Conservation (phyloP, 2,329 filamentous ascomycete genomes). For the Reticulascus tulasneorum region DNA sequence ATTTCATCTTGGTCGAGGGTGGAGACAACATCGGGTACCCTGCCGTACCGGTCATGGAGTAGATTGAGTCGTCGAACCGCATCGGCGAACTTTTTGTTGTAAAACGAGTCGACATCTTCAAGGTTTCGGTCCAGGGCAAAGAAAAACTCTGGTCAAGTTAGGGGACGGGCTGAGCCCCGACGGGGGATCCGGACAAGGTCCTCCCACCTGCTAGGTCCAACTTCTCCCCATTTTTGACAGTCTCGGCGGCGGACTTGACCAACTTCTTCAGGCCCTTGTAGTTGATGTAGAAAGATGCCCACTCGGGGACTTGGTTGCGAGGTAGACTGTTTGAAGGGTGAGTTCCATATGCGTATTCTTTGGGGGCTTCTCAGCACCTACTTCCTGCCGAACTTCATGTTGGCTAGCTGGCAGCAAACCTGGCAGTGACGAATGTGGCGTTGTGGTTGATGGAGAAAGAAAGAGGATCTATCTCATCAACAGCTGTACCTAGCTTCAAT, state of each 20-base stretch:
- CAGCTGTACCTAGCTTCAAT: too few relatives aligned
- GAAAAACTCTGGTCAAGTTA: constrained; percentile 75
- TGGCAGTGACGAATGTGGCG: constrained; percentile 6
- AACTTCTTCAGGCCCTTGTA: constrained; percentile 94
- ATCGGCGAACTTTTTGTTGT: constrained; percentile 92
- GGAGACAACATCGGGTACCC: constrained; percentile 63
- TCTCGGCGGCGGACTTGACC: constrained; percentile 73
- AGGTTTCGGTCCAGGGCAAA: constrained; percentile 94
- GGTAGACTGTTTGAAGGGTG: constrained; percentile 51
- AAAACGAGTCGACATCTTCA: constrained; percentile 94
- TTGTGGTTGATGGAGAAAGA: too few relatives aligned
- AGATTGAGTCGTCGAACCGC: constrained; percentile 79
- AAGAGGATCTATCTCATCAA: too few relatives aligned
- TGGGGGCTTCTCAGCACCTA: constrained; percentile 28
- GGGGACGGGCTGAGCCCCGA: constrained; percentile 27
- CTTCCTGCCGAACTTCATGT: constrained; percentile 63
- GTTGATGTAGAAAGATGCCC: constrained; percentile 80
- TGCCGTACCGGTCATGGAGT: constrained; percentile 82
- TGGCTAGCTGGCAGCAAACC: constrained; percentile 15
- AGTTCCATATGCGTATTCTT: constrained; percentile 11
- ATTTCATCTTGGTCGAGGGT: constrained; percentile 82
- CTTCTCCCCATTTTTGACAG: constrained; percentile 63
- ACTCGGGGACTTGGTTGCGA: constrained; percentile 82
- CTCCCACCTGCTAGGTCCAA: constrained; percentile 86
- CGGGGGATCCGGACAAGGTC: constrained; percentile 23